Conservation (phyloP, 805 yeast species). For the Wickerhamomyces alni region DNA sequence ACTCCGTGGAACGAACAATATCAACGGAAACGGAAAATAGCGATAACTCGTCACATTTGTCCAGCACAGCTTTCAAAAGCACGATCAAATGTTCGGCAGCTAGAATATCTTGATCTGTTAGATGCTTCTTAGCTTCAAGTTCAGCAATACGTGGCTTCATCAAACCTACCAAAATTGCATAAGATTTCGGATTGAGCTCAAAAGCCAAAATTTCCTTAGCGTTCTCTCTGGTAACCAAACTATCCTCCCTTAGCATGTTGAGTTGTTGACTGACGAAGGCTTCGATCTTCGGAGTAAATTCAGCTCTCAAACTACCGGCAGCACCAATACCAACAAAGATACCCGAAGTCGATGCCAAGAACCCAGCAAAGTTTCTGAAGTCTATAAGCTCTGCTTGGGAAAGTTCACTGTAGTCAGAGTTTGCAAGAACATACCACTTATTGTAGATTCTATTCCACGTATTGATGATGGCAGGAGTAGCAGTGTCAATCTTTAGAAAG, state of each 20-base stretch:
- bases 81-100: slow-evolving; percentile 45
- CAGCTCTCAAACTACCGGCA: slow-evolving; percentile 20
- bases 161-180: slow-evolving; percentile 41
- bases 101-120: slow-evolving; percentile 25
- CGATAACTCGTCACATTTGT: slow-evolving; percentile 25
- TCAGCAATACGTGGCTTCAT: slow-evolving; percentile 33
- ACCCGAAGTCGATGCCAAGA: slow-evolving; percentile 66
- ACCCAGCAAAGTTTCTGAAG: slow-evolving; percentile 66
- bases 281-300: slow-evolving; percentile 32
- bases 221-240: slow-evolving; percentile 56
- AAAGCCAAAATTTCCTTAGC: slow-evolving; percentile 65
- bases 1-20: slow-evolving; percentile 21
- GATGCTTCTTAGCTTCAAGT: slow-evolving; percentile 18
- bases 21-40: slow-evolving; percentile 29
- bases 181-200: slow-evolving; percentile 57
- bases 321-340: slow-evolving; percentile 37
- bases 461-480: slow-evolving; percentile 30
- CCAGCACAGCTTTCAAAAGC: slow-evolving; percentile 36
- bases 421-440: slow-evolving; percentile 34
- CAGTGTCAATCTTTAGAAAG: slow-evolving; percentile 21
- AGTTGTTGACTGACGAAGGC: slow-evolving; percentile 48
- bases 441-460: slow-evolving; percentile 43
- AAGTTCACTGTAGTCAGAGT: slow-evolving; percentile 17
- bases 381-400: slow-evolving; percentile 35
- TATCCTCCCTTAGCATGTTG: slow-evolving; percentile 40